Conservation (phyloP, 495 filamentous ascomycete species). For the Annulohypoxylon maeteangense region DNA sequence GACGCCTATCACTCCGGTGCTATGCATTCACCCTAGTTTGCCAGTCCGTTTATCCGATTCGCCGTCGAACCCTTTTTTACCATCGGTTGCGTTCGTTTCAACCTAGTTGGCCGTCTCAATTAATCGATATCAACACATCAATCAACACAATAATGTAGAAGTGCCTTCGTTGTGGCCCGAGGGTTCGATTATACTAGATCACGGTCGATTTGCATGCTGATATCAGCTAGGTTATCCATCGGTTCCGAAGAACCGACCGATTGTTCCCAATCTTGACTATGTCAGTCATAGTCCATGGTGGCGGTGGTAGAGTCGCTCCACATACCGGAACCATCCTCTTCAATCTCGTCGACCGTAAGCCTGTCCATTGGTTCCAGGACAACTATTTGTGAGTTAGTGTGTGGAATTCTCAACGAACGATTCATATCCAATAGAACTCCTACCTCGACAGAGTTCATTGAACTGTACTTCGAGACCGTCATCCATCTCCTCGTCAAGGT, state of each 20-base stretch:
- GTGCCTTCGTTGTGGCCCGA: not conserved
- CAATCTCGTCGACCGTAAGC: slow-evolving; percentile 61
- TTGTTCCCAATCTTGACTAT: slow-evolving; percentile 56
- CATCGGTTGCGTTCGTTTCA: slow-evolving; percentile 17
- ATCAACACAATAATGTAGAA: not conserved
- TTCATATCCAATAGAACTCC: slow-evolving; percentile 32
- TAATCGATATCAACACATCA: not conserved
- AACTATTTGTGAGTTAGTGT: slow-evolving; percentile 48
- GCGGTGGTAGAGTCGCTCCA: slow-evolving; percentile 56
- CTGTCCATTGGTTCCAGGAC: slow-evolving; percentile 54
- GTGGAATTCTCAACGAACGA: not conserved
- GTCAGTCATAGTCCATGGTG: slow-evolving; percentile 54
- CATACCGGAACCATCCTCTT: slow-evolving; percentile 67
- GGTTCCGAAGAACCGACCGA: slow-evolving; percentile 56
- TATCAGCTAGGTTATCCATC: slow-evolving; percentile 51
- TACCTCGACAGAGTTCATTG: slow-evolving; percentile 54
- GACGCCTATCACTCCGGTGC: slow-evolving; percentile 41
- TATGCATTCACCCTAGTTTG: slow-evolving; percentile 36
- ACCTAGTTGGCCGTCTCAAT: not conserved
- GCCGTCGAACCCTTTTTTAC: slow-evolving; percentile 13
- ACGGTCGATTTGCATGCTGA: slow-evolving; percentile 50
- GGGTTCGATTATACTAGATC: slow-evolving; percentile 41
- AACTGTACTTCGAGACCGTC: slow-evolving; percentile 51
- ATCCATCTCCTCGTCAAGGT: slow-evolving; percentile 50
- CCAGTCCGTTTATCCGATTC: slow-evolving; percentile 33